phyloP scores from a whole-genome alignment of 2,329 filamentous ascomycete genomes.

The Massarina eburnea region DNA sequence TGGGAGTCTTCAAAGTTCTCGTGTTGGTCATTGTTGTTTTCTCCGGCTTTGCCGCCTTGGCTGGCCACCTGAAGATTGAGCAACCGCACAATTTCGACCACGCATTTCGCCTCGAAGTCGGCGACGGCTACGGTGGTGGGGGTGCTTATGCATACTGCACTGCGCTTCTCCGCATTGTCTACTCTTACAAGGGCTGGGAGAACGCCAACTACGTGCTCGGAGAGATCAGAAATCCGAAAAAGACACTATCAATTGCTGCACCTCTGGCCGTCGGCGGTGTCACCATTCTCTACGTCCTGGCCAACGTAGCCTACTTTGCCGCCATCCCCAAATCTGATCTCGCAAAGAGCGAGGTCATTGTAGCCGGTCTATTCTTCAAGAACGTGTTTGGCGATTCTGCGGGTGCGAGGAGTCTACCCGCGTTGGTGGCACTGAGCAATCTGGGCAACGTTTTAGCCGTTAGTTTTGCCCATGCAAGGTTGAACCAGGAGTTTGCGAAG shows the following conservation, averaged over 20 bases:
- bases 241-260: constrained; percentile 58
- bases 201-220: constrained; percentile 64
- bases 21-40: constrained; percentile 64
- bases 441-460: constrained; percentile 64
- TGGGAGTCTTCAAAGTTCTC: constrained; percentile 63
- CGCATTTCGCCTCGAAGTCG: constrained; percentile 53
- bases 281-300: constrained; percentile 63
- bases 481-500: constrained; percentile 69
- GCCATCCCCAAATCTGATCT: constrained; percentile 62
- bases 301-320: constrained; percentile 67
- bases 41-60: constrained; percentile 49
- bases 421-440: constrained; percentile 63
- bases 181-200: constrained; percentile 66
- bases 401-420: constrained; percentile 45
- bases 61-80: constrained; percentile 37
- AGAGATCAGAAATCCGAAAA: constrained; percentile 58
- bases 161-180: constrained; percentile 60
- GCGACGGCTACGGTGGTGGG: constrained; percentile 37
- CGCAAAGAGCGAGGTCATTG: constrained; percentile 60
- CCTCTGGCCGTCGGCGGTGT: constrained; percentile 61
- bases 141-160: constrained; percentile 53
- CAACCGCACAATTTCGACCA: constrained; percentile 61
- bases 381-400: constrained; percentile 63
- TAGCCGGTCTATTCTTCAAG: constrained; percentile 63
- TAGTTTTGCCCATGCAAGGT: constrained; percentile 60